Conservation (phyloP, 306 rosid species). For the Cucurbita moschata region DNA sequence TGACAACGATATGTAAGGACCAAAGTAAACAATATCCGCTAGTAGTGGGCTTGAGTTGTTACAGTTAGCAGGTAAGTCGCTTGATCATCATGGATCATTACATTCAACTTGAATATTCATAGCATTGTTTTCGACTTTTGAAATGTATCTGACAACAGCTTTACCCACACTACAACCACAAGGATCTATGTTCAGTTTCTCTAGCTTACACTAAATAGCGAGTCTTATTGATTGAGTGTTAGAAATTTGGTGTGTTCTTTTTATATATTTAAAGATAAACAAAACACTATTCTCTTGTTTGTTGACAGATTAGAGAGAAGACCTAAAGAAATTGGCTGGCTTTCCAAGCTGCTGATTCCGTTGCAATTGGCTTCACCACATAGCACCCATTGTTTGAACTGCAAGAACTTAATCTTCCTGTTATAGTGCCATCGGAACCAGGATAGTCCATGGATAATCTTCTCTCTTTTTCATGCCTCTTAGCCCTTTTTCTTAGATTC, state of each 20-base stretch:
- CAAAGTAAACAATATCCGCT: too few relatives aligned
- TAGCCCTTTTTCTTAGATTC: conserved; percentile 30
- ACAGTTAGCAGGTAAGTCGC: not conserved
- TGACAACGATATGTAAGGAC: too few relatives aligned
- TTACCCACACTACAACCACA: not conserved
- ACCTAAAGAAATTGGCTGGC: not conserved
- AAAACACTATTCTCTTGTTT: not conserved
- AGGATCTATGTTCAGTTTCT: not conserved
- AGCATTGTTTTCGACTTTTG: not conserved
- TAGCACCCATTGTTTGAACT: conserved; percentile 4
- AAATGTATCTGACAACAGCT: not conserved
- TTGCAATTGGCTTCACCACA: not conserved
- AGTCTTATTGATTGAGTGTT: not conserved
- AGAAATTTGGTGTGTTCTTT: not conserved
- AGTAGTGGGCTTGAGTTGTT: too few relatives aligned
- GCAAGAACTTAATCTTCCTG: conserved; percentile 4
- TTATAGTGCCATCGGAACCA: conserved; percentile 3
- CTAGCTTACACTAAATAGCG: not conserved
- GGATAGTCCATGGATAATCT: conserved; percentile 9
- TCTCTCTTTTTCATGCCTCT: conserved; percentile 44
- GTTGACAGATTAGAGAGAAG: not conserved
- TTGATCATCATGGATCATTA: not conserved
- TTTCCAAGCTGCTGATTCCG: conserved; percentile 3
- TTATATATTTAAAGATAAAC: not conserved
- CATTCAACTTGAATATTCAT: not conserved